Percentiles rank a stretch among this genome's conserved stretches.
These are phyloP conservation scores for Puccinia coronata DNA, from an alignment of 1,284 basidiomycete genomes.

Conservation along the genomic window DNA sequence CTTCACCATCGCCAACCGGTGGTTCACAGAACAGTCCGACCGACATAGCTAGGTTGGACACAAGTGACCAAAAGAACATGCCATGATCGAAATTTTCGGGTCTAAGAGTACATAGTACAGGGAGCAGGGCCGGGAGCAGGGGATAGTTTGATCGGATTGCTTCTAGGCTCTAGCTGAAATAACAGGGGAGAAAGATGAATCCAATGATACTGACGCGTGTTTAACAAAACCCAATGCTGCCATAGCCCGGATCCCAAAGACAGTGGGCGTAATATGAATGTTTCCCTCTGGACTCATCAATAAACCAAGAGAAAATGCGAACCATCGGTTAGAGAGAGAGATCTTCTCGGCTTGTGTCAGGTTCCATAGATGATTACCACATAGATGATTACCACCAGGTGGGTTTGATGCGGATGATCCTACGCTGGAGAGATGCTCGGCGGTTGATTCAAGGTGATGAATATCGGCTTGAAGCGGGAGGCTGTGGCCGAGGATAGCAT, in stretches of 20 bases:
- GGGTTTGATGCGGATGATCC: neutral
- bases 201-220: slow-evolving; percentile 10
- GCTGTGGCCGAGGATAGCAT: slow-evolving; percentile 26
- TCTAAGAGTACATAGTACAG: neutral
- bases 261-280: too few relatives aligned
- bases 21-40: slow-evolving; percentile 39
- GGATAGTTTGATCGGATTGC: neutral
- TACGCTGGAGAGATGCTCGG: neutral
- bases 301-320: slow-evolving; percentile 9
- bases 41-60: slow-evolving; percentile 6
- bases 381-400: neutral
- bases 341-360: slow-evolving; percentile 24
- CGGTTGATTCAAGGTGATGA: neutral
- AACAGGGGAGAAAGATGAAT: too few relatives aligned
- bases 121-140: neutral
- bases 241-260: slow-evolving; percentile 40
- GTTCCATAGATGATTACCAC: neutral
- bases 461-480: neutral
- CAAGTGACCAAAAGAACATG: slow-evolving; percentile 38
- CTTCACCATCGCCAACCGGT: slow-evolving; percentile 15
- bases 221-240: too few relatives aligned
- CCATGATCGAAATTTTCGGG: slow-evolving; percentile 47
- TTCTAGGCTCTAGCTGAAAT: too few relatives aligned
- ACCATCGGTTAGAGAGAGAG: slow-evolving; percentile 36
- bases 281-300: slow-evolving; percentile 18